A percentile compares a stretch with the other conserved stretches of the same genome.
Conservation (phyloP, 768 basidiomycete species). For the Leccinum uliginosum region DNA sequence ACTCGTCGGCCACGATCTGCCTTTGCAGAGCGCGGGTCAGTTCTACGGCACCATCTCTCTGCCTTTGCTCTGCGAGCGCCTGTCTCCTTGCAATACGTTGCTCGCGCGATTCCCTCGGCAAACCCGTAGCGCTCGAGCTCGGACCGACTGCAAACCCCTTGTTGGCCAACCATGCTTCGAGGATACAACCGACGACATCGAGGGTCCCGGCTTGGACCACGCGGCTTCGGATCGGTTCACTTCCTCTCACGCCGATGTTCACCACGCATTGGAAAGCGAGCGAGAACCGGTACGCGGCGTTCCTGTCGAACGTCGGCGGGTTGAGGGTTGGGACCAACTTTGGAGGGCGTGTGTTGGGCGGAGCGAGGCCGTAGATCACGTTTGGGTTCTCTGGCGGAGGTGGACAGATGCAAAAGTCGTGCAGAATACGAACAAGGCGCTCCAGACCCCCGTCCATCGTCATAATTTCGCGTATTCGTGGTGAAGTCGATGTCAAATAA, state of each 20-base stretch:
- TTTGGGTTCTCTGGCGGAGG: conserved; percentile 78
- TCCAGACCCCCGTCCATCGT: conserved; percentile 97
- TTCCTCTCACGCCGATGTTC: conserved; percentile 95
- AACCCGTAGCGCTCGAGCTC: conserved; percentile 68
- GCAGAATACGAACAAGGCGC: conserved; percentile 86
- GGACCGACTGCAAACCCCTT: conserved; percentile 86
- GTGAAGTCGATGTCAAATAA: conserved; percentile 95
- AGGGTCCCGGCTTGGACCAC: conserved; percentile 94
- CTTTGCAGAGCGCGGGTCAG: conserved; percentile 55
- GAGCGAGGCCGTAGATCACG: conserved; percentile 71
- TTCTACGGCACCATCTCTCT: conserved; percentile 52
- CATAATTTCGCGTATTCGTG: conserved; percentile 97
- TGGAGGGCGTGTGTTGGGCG: conserved; percentile 54
- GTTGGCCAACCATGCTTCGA: conserved; percentile 89
- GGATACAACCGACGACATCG: conserved; percentile 88
- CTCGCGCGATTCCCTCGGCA: conserved; percentile 71
- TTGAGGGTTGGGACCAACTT: conserved; percentile 60
- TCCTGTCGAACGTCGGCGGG: conserved; percentile 69
- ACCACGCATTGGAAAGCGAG: conserved; percentile 96
- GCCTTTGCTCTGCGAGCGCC: conserved; percentile 51
- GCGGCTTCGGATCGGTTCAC: conserved; percentile 82
- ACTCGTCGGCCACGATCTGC: conserved; percentile 38
- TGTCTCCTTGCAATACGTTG: conserved; percentile 61
- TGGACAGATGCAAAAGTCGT: conserved; percentile 81
- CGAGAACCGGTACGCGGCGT: conserved; percentile 83